Evolutionary conservation across 495 filamentous ascomycete species (phyloP).

Genomic region (Lichenothelia convexa): DNA sequence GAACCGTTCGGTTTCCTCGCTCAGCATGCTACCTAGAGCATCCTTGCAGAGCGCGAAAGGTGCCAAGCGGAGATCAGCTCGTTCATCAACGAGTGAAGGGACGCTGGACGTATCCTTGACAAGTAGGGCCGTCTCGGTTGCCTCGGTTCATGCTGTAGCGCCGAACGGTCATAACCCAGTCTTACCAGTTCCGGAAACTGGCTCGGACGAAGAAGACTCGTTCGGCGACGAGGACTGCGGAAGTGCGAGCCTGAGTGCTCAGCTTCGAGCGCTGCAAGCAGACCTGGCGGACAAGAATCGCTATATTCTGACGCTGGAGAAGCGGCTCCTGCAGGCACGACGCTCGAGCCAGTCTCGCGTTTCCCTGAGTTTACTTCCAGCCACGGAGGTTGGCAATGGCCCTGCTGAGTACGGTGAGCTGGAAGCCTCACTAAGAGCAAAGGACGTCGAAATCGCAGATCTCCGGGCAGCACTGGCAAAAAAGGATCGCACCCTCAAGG

Average conservation of each 20-base stretch:
- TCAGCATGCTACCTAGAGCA: conserved; percentile 50
- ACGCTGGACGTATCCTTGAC: conserved; percentile 7
- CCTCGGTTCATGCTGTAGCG: not conserved
- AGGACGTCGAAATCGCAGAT: conserved; percentile 85
- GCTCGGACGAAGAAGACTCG: conserved; percentile 41
- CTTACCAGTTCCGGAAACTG: conserved; percentile 7
- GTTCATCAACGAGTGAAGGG: conserved; percentile 28
- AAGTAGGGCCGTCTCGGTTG: not conserved
- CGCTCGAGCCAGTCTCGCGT: conserved; percentile 77
- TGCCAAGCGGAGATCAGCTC: conserved; percentile 33
- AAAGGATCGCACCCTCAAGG: conserved; percentile 84
- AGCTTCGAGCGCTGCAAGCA: conserved; percentile 76
- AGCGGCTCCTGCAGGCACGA: conserved; percentile 76
- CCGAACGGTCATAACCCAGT: conserved; percentile 7
- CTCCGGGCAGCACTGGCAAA: conserved; percentile 80
- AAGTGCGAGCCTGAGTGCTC: conserved; percentile 57
- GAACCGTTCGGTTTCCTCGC: conserved; percentile 49
- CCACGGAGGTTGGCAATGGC: conserved; percentile 38
- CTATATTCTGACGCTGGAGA: conserved; percentile 86
- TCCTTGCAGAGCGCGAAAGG: conserved; percentile 31
- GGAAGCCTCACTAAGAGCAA: conserved; percentile 56
- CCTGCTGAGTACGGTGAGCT: conserved; percentile 56
- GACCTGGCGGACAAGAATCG: conserved; percentile 90
- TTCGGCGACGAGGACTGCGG: conserved; percentile 74
- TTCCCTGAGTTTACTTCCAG: conserved; percentile 37